Evolutionary conservation across 805 yeast species (phyloP).

Genomic region (Yamadazyma takamatsuzukensis): DNA sequence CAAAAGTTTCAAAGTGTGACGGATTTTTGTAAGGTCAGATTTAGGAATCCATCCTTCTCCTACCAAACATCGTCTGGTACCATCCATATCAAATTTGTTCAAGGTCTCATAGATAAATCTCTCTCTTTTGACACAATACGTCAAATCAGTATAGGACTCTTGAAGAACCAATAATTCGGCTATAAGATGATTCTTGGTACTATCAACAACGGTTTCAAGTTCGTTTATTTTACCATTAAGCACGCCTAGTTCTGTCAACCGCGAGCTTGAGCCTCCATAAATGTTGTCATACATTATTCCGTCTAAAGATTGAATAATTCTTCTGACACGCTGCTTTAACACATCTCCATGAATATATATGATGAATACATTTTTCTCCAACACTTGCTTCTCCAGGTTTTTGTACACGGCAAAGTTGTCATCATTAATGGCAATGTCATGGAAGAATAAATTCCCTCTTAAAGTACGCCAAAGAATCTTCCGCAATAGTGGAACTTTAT

Average conservation of each 20-base stretch:
- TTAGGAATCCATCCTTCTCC: constrained; percentile 77
- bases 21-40: constrained; percentile 39
- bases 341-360: constrained; percentile 40
- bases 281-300: constrained; percentile 36
- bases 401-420: constrained; percentile 3
- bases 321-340: constrained; percentile 29
- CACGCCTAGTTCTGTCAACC: constrained; percentile 25
- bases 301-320: constrained; percentile 36
- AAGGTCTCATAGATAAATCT: constrained; percentile 55
- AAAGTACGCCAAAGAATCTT: constrained; percentile 41
- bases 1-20: constrained; percentile 38
- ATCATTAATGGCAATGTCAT: constrained; percentile 31
- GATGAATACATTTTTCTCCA: constrained; percentile 34
- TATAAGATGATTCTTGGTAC: constrained; percentile 33
- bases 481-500: constrained; percentile 34
- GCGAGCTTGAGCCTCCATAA: constrained; percentile 23
- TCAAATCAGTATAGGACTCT: constrained; percentile 30
- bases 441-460: constrained; percentile 40
- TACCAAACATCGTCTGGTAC: constrained; percentile 59
- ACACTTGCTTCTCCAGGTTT: constrained; percentile 11
- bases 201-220: constrained; percentile 27
- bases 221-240: constrained; percentile 31
- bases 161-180: constrained; percentile 36
- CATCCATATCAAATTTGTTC: constrained; percentile 67
- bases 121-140: constrained; percentile 45